Percentiles rank a stretch among this genome's conserved stretches.
phyloP scores from a whole-genome alignment of 306 rosid species.

The Bauhinia variegata region DNA sequence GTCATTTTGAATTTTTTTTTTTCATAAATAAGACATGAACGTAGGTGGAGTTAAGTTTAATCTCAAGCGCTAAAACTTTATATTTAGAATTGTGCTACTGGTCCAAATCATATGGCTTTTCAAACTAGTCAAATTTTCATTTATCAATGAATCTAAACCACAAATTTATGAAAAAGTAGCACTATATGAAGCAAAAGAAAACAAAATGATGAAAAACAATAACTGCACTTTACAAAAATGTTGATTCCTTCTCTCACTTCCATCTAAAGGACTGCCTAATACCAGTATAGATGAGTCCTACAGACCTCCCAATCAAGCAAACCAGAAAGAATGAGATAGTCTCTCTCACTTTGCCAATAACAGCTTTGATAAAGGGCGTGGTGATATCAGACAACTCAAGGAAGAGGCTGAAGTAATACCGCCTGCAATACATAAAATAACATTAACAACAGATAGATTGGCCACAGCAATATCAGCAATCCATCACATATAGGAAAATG shows the following conservation, averaged over 20 bases:
- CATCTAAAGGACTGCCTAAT: constrained; percentile 85
- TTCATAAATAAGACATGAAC: too few species aligned
- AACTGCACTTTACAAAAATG: too few species aligned
- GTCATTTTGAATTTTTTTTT: too few species aligned
- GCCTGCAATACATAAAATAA: constrained; percentile 66
- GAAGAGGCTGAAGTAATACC: constrained; percentile 89
- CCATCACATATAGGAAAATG: neutral
- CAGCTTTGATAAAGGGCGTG: constrained; percentile 70
- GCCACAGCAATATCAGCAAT: constrained; percentile 11
- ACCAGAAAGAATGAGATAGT: constrained; percentile 83
- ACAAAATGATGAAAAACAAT: constrained; percentile 20
- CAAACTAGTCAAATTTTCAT: constrained; percentile 26
- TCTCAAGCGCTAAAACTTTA: too few species aligned
- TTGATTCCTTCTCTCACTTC: constrained; percentile 67
- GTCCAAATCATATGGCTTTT: too few species aligned
- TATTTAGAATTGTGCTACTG: too few species aligned
- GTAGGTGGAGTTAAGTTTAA: too few species aligned
- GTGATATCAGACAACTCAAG: constrained; percentile 88
- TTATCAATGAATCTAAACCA: constrained; percentile 27
- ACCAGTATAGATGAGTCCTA: constrained; percentile 92
- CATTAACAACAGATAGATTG: constrained; percentile 24
- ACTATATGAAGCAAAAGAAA: constrained; percentile 25
- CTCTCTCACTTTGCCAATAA: constrained; percentile 70
- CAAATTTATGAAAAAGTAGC: constrained; percentile 16
- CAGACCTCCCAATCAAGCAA: constrained; percentile 86